Base-by-base conservation (phyloP, 108 stramenopile genomes). In the Nannochloropsis oceanica region DNA sequence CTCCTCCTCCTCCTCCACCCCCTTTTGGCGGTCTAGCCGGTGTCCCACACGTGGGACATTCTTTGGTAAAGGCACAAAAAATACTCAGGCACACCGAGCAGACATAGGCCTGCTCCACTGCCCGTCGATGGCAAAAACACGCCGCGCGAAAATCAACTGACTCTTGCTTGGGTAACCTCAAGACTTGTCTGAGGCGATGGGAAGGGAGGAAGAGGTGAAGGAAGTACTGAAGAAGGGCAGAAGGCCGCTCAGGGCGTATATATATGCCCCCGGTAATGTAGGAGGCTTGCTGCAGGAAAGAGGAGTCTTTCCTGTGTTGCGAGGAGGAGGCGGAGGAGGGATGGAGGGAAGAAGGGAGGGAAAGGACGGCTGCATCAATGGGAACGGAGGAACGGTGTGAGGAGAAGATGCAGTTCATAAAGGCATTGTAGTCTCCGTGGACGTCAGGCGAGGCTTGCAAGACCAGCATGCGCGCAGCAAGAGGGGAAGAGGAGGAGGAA, bases 401-500 rank as follows among this genome's bases (percentile, higher is more conserved):
- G 3, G 94, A 93, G 92, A 95, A 95, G 42, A 93, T 92, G 83
- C 95, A 95, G 85, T 95, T 95, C 94, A 95, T 95, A 13, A 95
- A 84, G 73, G 94, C 93, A 84, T 95, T 95, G 93, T 95, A 95
- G 83, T 95, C 94, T 14, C 92, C 81, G 13, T 94, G 90, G 25
- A 93, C 90, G 89, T 95, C 95, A 42, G 93, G 93, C 22, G 95
- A 93, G 20, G 94, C 94, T 90, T 95, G 95, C 12, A 95, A 85
- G 43, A 95, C 84, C 18, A 95, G 89, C 25, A 92, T 88, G 50
- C 95, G 91, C 25, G 95, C 94, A 12, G 94, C 92, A 8, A 86
- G 50, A 10, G 59, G n/a, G 22, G 59, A n/a, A 22, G 90, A 73
- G 13, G 84, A 34, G 27, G 44, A 42, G 34, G 34, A 34, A 34